A percentile compares a stretch with the other conserved stretches of the same genome.
phyloP scores from a whole-genome alignment of 495 filamentous ascomycete species.

The Hypoxylon subgilvum region DNA sequence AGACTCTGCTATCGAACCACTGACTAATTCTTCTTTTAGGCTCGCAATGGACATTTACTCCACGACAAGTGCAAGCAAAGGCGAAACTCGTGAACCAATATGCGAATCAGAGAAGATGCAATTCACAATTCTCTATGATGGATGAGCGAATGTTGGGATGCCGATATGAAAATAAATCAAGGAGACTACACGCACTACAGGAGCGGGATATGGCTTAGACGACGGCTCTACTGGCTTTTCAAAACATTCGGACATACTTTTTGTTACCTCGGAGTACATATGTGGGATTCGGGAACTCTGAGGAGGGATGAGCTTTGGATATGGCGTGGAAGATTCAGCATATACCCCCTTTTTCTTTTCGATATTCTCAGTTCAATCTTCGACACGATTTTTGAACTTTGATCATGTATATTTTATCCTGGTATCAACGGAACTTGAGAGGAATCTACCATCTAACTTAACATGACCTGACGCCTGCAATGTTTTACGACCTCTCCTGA shows the following conservation, averaged over 20 bases:
- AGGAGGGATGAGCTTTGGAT: constrained; percentile 25
- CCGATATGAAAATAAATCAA: constrained; percentile 18
- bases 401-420: constrained; percentile 34
- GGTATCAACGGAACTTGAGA: constrained; percentile 21
- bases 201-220: constrained; percentile 32
- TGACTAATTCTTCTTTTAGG: constrained; percentile 41
- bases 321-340: constrained; percentile 38
- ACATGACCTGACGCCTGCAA: not conserved
- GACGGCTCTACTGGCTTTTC: constrained; percentile 29
- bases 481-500: not conserved
- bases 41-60: constrained; percentile 83
- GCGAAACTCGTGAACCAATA: constrained; percentile 46
- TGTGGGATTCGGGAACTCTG: constrained; percentile 26
- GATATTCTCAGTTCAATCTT: constrained; percentile 26
- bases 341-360: constrained; percentile 39
- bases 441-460: constrained; percentile 1
- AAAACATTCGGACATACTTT: constrained; percentile 33
- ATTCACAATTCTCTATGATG: constrained; percentile 22
- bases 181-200: constrained; percentile 12
- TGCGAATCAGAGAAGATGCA: constrained; percentile 14
- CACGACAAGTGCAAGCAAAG: constrained; percentile 88
- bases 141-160: constrained; percentile 26
- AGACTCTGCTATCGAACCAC: not conserved
- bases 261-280: constrained; percentile 34
- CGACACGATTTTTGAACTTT: too few relatives aligned